Percentiles rank a stretch among this genome's conserved stretches.
Conservation (phyloP, 257 asterid genomes). For the Jasminum sambac region DNA sequence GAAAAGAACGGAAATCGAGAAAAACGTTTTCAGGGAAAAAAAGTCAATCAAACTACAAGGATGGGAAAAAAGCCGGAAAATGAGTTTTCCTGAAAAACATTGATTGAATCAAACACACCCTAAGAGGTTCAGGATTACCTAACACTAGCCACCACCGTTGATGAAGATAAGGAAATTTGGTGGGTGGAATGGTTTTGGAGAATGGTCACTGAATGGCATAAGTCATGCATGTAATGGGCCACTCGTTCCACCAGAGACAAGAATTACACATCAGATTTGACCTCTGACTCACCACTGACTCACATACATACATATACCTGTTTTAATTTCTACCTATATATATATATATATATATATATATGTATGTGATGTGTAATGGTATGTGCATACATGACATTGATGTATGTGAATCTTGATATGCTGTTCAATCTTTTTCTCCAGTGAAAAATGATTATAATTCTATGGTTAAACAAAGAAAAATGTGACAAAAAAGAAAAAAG, state of each 20-base stretch:
- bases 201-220: constrained; percentile 11
- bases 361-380: neutral
- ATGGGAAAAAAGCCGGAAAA: no score
- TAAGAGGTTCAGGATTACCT: constrained; percentile 22
- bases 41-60: no score
- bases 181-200: constrained; percentile 30
- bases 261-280: constrained; percentile 21
- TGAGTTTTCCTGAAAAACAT: no score
- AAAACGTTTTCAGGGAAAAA: no score
- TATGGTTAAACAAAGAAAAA: no score
- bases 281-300: constrained; percentile 46
- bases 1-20: no score
- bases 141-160: constrained; percentile 9
- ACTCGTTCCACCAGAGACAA: neutral
- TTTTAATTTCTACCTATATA: no score
- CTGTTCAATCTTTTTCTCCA: no score
- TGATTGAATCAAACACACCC: neutral
- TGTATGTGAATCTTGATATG: constrained; percentile 1
- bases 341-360: no score
- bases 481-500: no score
- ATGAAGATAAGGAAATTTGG: constrained; percentile 28
- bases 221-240: neutral
- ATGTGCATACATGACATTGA: constrained; percentile 9
- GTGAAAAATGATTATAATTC: no score
- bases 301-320: neutral